Evolutionary conservation across 805 yeast species (phyloP).

Genomic region (Candida wancherniae): DNA sequence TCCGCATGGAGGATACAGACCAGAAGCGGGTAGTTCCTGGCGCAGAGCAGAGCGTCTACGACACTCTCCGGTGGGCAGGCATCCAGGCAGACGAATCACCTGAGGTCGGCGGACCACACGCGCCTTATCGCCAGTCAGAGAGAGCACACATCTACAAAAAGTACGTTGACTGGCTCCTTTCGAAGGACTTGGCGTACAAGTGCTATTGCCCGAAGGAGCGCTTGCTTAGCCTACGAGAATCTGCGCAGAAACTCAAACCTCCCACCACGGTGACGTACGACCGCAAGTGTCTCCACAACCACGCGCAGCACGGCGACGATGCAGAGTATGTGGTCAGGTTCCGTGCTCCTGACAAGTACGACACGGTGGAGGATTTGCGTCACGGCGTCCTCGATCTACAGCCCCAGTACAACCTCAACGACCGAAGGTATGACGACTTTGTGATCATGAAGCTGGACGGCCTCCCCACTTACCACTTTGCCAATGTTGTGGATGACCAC

Average conservation of each 20-base stretch:
- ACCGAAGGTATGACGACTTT: constrained; percentile 83
- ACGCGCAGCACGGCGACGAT: constrained; percentile 34
- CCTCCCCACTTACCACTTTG: constrained; percentile 93
- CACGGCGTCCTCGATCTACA: constrained; percentile 77
- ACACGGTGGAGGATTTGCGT: constrained; percentile 62
- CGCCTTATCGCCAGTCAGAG: constrained; percentile 85
- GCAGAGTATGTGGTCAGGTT: constrained; percentile 60
- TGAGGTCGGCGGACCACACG: constrained; percentile 47
- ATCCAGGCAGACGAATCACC: constrained; percentile 83
- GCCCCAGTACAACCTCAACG: constrained; percentile 67
- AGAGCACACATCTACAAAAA: constrained; percentile 60
- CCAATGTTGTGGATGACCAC: constrained; percentile 93
- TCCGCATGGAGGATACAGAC: constrained; percentile 93
- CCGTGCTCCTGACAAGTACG: constrained; percentile 68
- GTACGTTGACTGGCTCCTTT: constrained; percentile 53
- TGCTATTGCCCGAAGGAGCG: constrained; percentile 86
- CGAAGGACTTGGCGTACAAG: constrained; percentile 70
- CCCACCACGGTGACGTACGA: constrained; percentile 93
- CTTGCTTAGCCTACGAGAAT: constrained; percentile 57
- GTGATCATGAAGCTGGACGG: constrained; percentile 90
- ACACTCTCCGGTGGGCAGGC: constrained; percentile 73
- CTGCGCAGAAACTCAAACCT: constrained; percentile 72
- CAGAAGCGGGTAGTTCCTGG: constrained; percentile 69
- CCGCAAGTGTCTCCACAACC: constrained; percentile 56
- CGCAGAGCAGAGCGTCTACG: constrained; percentile 78